Evolutionary conservation across 305 asterid genomes (phyloP), one percentile per base, ranked within the genome.

Genomic region (Ajuga reptans): DNA sequence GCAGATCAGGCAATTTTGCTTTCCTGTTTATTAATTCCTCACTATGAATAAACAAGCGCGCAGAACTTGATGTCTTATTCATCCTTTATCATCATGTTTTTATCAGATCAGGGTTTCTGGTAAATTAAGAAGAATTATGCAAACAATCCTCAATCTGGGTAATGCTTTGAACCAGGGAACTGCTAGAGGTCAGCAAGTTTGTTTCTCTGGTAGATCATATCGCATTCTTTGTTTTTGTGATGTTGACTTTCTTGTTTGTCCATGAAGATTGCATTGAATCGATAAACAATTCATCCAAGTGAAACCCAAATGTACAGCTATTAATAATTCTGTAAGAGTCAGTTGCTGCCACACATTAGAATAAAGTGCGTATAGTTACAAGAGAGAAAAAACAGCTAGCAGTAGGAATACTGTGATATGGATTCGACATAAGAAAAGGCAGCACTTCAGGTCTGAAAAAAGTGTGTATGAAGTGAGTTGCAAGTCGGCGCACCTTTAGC

Each of bases 81-180:
- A 42, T 79, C 15, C 51, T 55, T 64, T 39, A 60, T 21, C 68
- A 55, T 69, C 72, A 70, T 73, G 75, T 73, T 74, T 50, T 81
- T 72, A 80, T 84, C 95, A 92, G 97, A 85, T 90, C 78, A 86
- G 86, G 82, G 84, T 89, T 81, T 92, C 97, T 54, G 78, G 87
- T 64, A 88, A 90, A 77, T 79, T 92, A 83, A 88, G 85, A 87
- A 85, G 87, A 84, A 80, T 90, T 72, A 92, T 92, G 98, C 98
- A 90, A 77, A 88, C 98, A 81, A 90, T 92, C 73, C 97, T 92
- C 64, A 84, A 96, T 69, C 82, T 92, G 67, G 97, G 98, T 56
- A 92, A 92, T 77, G 97, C 97, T 34, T 77, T 89, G 81, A 92
- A 89, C 84, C 96, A 89, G 85, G 98, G 95, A 81, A 89, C 95